Evolutionary conservation across 2,329 filamentous ascomycete species (phyloP), one percentile per base, ranked within the genome.

Genomic region (Cryphonectria radicalis): DNA sequence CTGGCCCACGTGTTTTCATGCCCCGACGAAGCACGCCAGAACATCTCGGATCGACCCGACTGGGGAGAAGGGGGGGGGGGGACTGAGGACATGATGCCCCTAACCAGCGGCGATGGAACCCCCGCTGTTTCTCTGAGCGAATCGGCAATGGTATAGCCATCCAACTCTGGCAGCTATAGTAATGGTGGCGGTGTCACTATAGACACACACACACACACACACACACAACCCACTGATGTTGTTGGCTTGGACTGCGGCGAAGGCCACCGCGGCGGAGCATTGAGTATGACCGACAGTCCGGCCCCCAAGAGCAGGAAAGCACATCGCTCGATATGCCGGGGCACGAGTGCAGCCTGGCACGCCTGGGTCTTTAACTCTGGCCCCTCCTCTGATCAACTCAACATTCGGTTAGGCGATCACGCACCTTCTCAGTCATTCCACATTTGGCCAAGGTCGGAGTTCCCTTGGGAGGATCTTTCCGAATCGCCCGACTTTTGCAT

Each of bases 401-500:
- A n/a, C 19, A 62, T 62, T 37, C 19, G 32, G 35, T 35, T 40
- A n/a, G 32, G 17, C 59, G 32, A 40, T 40, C 59, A 40, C 59
- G 35, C 59, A 62, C 35, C 22, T 40, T 25, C 19, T 62, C 25
- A 43, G n/a, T 65, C 42, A 37, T 35, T 32, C 32, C 32, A 35
- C 7, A 35, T 42, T 57, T 37, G 46, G 64, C 17, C 32, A 25
- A 57, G 64, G 43, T 55, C 19, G 64, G 46, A 53, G 28, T 37
- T 4, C 46, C 35, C 46, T 35, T 7, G 10, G 10, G 17, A 4
- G 19, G 6, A 22, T 50, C 22, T 37, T 40, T 22, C 43, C 40
- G 66, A 66, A 42, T 70, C 64, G 60, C 70, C 57, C 70, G 70
- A 67, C 69, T 43, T 50, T 62, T 64, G 37, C 64, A 50, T 72